Base-by-base conservation (phyloP, 2,329 filamentous ascomycete species). In the Ascochyta clinopodiicola region DNA sequence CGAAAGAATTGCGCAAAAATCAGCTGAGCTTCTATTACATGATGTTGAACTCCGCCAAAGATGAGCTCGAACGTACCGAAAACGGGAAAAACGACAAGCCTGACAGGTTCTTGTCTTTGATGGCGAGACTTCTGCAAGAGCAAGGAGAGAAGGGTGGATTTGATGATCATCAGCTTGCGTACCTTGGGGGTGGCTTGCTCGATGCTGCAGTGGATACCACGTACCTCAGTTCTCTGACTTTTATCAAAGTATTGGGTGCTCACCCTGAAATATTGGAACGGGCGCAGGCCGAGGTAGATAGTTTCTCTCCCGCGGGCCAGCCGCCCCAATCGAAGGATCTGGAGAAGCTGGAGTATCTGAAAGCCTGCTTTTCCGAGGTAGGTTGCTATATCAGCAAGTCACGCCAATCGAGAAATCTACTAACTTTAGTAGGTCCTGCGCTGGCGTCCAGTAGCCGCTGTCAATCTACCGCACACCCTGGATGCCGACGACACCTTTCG, bases 401-500 rank as follows among this genome's bases (percentile, higher is more conserved):
- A 8, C 10, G 4, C 12, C 10, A 9, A 6, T 12, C 6, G 19
- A 12, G 17, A 7, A 5, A 15, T 17, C 17, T 17, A 42, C n/a
- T 32, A 3, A 0, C 50, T 74, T 1, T 51, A 71, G n/a, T 69
- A 76, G 53, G 48, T 37, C 4, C 57, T 75, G 6, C 63, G 72
- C 6, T 75, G 73, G 50, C 73, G 74, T 0, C 63, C 70, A 0
- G 73, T 78, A 0, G 72, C 72, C 0, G 75, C 78, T 0, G 57
- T 76, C 1, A 79, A 75, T 0, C 69, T 78, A 0, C 80, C 80
- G 0, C 80, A 83, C 50, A 77, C 78, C 0, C 72, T 75, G 0
- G 77, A 72, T 1, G 64, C 76, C 6, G 79, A 83, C 34, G 80
- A 84, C 49, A 67, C 71, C 2, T 82, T 81, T 58, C 73, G 75